These are phyloP conservation scores for Huiozyma naganishii DNA, from an alignment of 805 yeast genomes.

Conservation along the genomic window DNA sequence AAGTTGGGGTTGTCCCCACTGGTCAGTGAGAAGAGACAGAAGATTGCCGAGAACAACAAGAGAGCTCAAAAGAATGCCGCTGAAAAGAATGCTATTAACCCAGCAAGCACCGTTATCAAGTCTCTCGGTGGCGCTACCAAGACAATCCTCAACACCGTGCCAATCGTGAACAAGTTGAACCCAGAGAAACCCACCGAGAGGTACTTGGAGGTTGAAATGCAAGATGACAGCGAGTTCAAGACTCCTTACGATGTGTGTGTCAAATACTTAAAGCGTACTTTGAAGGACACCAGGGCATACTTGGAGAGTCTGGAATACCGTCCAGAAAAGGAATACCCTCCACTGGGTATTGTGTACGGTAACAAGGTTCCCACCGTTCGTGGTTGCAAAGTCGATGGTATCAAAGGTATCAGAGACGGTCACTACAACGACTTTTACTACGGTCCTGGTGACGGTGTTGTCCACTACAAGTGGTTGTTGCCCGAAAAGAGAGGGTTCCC, in stretches of 20 bases:
- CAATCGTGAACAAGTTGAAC: constrained; percentile 6
- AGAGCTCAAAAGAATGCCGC: not conserved
- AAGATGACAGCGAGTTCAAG: constrained; percentile 13
- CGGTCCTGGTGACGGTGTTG: constrained; percentile 92
- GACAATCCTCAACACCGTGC: constrained; percentile 6
- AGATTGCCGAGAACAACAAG: constrained; percentile 5
- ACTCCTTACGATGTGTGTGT: constrained; percentile 43
- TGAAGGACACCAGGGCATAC: constrained; percentile 49
- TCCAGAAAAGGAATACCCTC: constrained; percentile 56
- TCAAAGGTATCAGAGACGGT: constrained; percentile 57
- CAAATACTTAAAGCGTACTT: constrained; percentile 50
- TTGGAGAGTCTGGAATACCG: constrained; percentile 45
- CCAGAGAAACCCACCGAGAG: not conserved
- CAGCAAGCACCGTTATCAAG: not conserved
- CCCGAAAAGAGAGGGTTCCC: constrained; percentile 70
- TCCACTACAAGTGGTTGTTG: constrained; percentile 70
- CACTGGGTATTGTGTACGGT: constrained; percentile 74
- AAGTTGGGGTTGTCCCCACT: constrained; percentile 66
- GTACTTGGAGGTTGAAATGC: constrained; percentile 5
- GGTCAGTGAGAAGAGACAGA: constrained; percentile 33
- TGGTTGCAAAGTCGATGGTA: constrained; percentile 57
- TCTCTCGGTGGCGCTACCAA: constrained; percentile 5
- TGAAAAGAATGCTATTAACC: not conserved
- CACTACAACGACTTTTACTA: constrained; percentile 66
- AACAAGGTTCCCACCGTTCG: constrained; percentile 76